Base-by-base conservation (phyloP, 2,329 filamentous ascomycete species). In the Monilinia laxa region DNA sequence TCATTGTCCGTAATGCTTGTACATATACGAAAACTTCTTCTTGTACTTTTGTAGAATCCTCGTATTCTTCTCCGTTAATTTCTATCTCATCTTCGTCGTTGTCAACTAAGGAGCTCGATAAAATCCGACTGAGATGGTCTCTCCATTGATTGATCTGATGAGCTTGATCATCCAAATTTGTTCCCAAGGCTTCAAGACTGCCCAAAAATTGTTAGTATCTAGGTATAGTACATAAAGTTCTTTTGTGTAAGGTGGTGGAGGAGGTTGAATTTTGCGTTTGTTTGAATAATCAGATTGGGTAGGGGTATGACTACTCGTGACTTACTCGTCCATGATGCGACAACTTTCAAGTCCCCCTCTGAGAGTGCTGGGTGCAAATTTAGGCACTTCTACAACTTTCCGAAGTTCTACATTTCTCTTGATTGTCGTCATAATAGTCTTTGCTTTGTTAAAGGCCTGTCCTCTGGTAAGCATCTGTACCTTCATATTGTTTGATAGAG, bases 11-110 rank as follows among this genome's bases (percentile, higher is more conserved):
- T 38, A 97, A 81, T 11, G 86, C 88, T 75, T 93, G 88, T 67
- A 96, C 90, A 74, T 96, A 96, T 9, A 91, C 91, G 78, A 94
- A 91, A 53, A 97, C 85, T 75, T 96, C 88, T 69, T 97, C 94
- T 78, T 98, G 94, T 56, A 89, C 85, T 76, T 91, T 91, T 0
- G 93, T 92, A 0, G 94, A 96, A 42, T 91, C 86, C 71, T 92
- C 90, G 70, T 97, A 95, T 76, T 98, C 95, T 68, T 97, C 90
- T 31, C 95, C 95, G 14, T 92, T 94, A 2, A 87, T 84, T 67
- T 96, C 92, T 12, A 84, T 78, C n/a, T 80, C 81, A 20, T 87
- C 87, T 52, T 96, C 92, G 74, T 95, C 92, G 74, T 95, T 88
- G 72, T 98, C 95, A 23, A 98, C 87, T 1, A 98, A 82, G 0